Conservation (phyloP, 164 flowering plant genomes). For the Buxus sempervirens region DNA sequence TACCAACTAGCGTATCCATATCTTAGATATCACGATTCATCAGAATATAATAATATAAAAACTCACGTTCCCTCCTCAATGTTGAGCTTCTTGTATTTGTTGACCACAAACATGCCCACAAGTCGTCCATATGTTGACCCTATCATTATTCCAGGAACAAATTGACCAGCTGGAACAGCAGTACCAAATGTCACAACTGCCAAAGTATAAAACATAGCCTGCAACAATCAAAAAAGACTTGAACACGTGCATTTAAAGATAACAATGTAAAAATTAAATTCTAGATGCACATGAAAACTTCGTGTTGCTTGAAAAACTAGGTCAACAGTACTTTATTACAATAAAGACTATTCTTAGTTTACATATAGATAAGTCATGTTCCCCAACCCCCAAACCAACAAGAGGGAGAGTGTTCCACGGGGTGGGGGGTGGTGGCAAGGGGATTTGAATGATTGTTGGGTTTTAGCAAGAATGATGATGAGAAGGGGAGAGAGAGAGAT, state of each 20-base stretch:
- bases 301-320: not conserved
- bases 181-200: conserved; percentile 98
- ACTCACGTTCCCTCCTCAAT: conserved; percentile 99
- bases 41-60: conserved; percentile 3
- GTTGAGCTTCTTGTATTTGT: conserved; percentile 78
- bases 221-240: conserved; percentile 17
- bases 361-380: no score
- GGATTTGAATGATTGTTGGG: no score
- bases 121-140: conserved; percentile 99
- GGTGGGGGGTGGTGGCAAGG: no score
- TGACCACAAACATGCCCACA: conserved; percentile 97
- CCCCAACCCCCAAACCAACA: no score
- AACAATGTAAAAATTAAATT: not conserved
- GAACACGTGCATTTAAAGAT: not conserved
- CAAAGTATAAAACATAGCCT: conserved; percentile 95
- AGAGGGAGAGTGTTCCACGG: no score
- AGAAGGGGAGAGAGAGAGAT: no score
- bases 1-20: not conserved
- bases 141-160: conserved; percentile 99
- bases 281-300: not conserved
- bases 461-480: no score
- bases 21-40: not conserved
- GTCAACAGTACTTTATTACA: not conserved
- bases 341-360: no score
- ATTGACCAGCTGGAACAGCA: conserved; percentile 99